A percentile compares a stretch with the other conserved stretches of the same genome.
These are phyloP conservation scores for Apiospora kogelbergensis DNA, from an alignment of 2,329 filamentous ascomycete genomes.

Conservation along the genomic window DNA sequence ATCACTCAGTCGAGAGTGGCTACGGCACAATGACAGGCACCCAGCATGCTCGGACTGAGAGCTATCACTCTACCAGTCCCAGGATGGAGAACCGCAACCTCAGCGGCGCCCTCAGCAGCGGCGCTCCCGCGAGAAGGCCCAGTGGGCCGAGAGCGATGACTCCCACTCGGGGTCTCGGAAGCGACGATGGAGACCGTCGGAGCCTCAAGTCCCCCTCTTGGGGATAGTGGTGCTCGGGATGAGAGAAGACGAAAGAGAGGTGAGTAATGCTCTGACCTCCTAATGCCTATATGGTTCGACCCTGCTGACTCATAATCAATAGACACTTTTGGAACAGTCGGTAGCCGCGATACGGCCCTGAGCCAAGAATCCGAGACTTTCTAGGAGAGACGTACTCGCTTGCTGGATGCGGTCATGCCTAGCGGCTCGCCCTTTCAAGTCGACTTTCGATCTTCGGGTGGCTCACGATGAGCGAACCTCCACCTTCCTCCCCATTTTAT, in stretches of 20 bases:
- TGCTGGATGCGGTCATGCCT: slow-evolving; percentile 25
- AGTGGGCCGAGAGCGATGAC: slow-evolving; percentile 63
- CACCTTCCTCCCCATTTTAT: background rate
- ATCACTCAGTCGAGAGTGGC: slow-evolving; percentile 54
- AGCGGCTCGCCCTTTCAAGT: slow-evolving; percentile 30
- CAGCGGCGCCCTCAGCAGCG: slow-evolving; percentile 47
- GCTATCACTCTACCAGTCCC: slow-evolving; percentile 49
- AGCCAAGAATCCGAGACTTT: slow-evolving; percentile 57
- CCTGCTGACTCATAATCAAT: background rate
- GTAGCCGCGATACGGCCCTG: slow-evolving; percentile 30
- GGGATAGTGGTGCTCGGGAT: slow-evolving; percentile 13
- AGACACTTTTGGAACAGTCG: slow-evolving; percentile 56
- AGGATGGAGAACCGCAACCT: slow-evolving; percentile 58
- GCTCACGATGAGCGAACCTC: background rate
- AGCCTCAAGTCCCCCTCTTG: slow-evolving; percentile 7
- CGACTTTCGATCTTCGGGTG: slow-evolving; percentile 22
- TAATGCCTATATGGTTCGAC: background rate
- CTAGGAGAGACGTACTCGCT: slow-evolving; percentile 36
- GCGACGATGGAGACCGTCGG: slow-evolving; percentile 45
- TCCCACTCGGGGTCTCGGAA: slow-evolving; percentile 46
- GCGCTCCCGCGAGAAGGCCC: slow-evolving; percentile 52
- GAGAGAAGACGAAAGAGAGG: slow-evolving; percentile 58
- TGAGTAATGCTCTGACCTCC: slow-evolving; percentile 32
- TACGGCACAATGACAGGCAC: slow-evolving; percentile 50
- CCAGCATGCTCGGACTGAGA: slow-evolving; percentile 36